Base-by-base conservation (phyloP, 2,329 filamentous ascomycete species). In the Venturia carpophila region DNA sequence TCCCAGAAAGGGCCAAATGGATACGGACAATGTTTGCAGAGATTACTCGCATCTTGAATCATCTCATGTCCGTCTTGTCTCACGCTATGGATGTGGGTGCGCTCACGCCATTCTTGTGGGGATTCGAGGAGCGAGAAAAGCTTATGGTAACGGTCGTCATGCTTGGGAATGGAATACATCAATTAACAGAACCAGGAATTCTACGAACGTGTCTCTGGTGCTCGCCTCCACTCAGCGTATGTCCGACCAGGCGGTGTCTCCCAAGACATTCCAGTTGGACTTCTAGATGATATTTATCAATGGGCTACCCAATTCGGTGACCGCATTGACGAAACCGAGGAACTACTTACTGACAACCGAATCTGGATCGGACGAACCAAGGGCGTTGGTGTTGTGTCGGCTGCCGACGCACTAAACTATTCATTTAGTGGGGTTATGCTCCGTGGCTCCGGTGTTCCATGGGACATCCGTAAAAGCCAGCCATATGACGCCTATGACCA, bases 71-170 rank as follows among this genome's bases (percentile, higher is more conserved):
- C 43, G 88, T 99, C 66, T 81, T 97, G 69, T 96, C 93, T 65
- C 93, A 97, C 83, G 92, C 92, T 75, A 97, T 97, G 94, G 94
- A 99, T 78, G 94, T 99, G 75, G 94, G 94, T 80, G 94, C 94
- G 70, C 79, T 99, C 76, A 99, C 94, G 66, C 94, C 94, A 71
- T 99, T 99, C 85, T 78, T 99, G 81, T 99, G 94, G 94, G 94
- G 94, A 67, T 99, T 99, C 77, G 94, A 99, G 80, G 94, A 99
- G 82, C 90, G 94, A 84, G 94, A 99, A 82, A 99, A 99, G 84
- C 84, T 99, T 67, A 99, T 99, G 95, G 93, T 97, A 83, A 75
- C 85, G 74, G 41, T 21, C 37, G 47, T 21, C 39, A 27, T 56
- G 37, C 52, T 58, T 60, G 9, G 13, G 19, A 15, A 15, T 17